Percentiles rank a stretch among this genome's conserved stretches.
Evolutionary conservation across 371 early-diverging fungal species (phyloP).

Genomic region (Nosema granulosis): DNA sequence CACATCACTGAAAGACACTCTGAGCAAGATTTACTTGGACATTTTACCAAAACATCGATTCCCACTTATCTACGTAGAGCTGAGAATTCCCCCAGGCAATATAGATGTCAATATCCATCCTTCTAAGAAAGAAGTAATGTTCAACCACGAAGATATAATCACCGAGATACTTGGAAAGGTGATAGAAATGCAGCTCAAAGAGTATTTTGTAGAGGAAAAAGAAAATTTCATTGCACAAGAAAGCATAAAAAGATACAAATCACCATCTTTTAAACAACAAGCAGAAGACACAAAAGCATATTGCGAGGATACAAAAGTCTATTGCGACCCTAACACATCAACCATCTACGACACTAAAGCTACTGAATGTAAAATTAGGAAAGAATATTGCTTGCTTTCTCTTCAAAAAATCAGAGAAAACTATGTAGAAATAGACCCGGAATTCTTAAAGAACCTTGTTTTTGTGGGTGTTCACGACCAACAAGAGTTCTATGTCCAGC

Average conservation of each 20-base stretch:
- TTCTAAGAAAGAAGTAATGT: conserved; percentile 83
- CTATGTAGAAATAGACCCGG: conserved; percentile 52
- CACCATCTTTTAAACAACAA: neutral
- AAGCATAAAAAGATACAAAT: neutral
- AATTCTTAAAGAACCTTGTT: conserved; percentile 25
- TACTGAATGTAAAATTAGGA: neutral
- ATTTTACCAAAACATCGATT: conserved; percentile 77
- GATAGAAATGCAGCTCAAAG: conserved; percentile 1
- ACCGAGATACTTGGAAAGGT: conserved; percentile 65
- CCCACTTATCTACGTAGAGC: conserved; percentile 82
- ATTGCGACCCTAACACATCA: conserved; percentile 5
- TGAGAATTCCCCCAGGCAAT: conserved; percentile 74
- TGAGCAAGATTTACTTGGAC: conserved; percentile 74
- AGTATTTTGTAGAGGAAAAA: neutral
- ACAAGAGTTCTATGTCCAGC: conserved; percentile 23
- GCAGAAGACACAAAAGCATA: conserved; percentile 5
- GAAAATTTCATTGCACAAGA: neutral
- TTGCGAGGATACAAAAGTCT: conserved; percentile 11
- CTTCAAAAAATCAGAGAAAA: neutral
- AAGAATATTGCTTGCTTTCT: neutral
- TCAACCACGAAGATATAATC: conserved; percentile 79
- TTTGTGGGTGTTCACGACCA: conserved; percentile 26
- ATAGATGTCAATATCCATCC: conserved; percentile 97
- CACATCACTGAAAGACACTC: conserved; percentile 71
- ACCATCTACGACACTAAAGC: conserved; percentile 2